Evolutionary conservation across 2,329 filamentous ascomycete species (phyloP), one percentile per base, ranked within the genome.

Genomic region (Aaosphaeria pasadenensis): DNA sequence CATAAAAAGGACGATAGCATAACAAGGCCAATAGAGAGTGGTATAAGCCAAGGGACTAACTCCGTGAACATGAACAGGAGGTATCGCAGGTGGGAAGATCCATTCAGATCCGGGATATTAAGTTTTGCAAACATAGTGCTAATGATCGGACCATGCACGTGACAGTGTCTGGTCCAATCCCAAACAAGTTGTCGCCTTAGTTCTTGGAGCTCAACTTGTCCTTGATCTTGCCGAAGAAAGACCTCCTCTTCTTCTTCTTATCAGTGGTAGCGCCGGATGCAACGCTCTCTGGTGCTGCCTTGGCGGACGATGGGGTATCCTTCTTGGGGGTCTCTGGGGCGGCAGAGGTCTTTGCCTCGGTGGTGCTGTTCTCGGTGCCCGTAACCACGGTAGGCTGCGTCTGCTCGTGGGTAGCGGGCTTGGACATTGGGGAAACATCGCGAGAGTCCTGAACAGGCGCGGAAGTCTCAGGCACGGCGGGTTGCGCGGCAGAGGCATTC

Each of bases 171-270:
- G 39, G 13, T 24, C 17, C 17, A 50, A 56, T 52, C 48, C 53
- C 50, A 50, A 42, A 45, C 43, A 50, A 50, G 46, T 24, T 32
- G 5, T 35, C 32, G 40, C 44, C 51, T 55, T 62, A 63, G 48
- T 59, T 46, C 49, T 66, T 65, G 56, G 53, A 56, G 24, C 56
- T 57, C 44, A 78, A 63, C 69, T 75, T 76, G 48, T 76, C 74
- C 71, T 77, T 77, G 51, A 78, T 53, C 65, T 72, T 75, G 55
- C 71, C 71, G 50, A 77, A 77, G 59, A 77, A 68, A 46, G 70
- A 72, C 43, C 70, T 70, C 60, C 74, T 69, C 69, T 75, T 76
- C 64, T 74, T 76, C 63, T 75, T 74, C 69, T 75, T 74, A 42
- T 63, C 58, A 42, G 58, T 55, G 52, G 46, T 56, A 51, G 45